A percentile compares a stretch with the other conserved stretches of the same genome.
phyloP scores from a whole-genome alignment of 306 rosid species.

The Hippophae rhamnoides region DNA sequence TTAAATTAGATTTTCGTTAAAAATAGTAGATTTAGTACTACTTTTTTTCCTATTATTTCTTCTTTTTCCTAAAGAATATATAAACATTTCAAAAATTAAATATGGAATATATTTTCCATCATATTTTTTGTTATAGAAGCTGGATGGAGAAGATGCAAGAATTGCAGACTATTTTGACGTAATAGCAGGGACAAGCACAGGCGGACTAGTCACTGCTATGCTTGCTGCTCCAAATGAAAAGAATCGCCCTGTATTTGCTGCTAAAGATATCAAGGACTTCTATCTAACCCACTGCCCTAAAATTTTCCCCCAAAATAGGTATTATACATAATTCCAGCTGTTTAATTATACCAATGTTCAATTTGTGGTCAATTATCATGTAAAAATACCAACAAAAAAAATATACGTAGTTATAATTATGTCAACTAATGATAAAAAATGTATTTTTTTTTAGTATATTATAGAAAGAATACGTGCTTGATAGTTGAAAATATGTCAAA shows the following conservation, averaged over 20 bases:
- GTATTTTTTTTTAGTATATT: too few species aligned
- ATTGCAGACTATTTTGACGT: conserved; percentile 31
- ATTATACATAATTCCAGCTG: background rate
- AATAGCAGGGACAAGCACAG: conserved; percentile 38
- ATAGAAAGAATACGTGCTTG: too few species aligned
- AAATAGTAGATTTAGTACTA: too few species aligned
- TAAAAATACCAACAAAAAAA: background rate
- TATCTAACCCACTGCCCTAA: conserved; percentile 41
- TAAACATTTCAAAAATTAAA: too few species aligned
- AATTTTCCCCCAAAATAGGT: conserved; percentile 49
- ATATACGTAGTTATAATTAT: too few species aligned
- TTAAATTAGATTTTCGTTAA: too few species aligned
- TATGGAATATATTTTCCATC: too few species aligned
- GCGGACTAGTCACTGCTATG: conserved; percentile 34
- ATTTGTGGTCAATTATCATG: background rate
- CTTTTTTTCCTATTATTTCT: too few species aligned
- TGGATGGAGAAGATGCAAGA: conserved; percentile 21
- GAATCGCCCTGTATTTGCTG: conserved; percentile 49
- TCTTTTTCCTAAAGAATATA: too few species aligned
- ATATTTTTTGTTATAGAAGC: conserved; percentile 3
- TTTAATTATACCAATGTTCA: background rate
- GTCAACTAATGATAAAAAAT: too few species aligned
- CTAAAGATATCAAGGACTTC: conserved; percentile 53
- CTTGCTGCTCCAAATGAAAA: conserved; percentile 40
- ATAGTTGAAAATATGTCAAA: too few species aligned